phyloP scores from a whole-genome alignment of 169 alveolate species.

The Plasmodium cynomolgi region DNA sequence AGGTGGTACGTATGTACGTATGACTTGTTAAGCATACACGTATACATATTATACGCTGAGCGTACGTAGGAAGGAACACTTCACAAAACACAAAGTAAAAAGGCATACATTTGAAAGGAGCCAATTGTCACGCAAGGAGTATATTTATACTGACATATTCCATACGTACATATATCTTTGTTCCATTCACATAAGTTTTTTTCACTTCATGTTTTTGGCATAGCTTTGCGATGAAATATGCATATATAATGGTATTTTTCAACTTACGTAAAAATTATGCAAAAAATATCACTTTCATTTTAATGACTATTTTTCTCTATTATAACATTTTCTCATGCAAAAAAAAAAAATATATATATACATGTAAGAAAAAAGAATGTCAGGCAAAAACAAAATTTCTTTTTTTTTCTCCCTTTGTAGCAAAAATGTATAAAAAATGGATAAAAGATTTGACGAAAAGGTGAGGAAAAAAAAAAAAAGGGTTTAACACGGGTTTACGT shows the following conservation, averaged over 20 bases:
- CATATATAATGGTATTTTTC: neutral
- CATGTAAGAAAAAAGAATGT: neutral
- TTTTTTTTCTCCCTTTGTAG: neutral
- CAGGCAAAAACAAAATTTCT: neutral
- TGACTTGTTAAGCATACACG: neutral
- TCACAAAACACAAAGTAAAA: neutral
- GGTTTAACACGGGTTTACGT: neutral
- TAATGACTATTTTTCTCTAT: neutral
- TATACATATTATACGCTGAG: neutral
- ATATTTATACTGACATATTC: neutral
- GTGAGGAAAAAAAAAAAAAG: neutral
- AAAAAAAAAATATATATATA: neutral
- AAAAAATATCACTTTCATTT: neutral
- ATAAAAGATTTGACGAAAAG: neutral
- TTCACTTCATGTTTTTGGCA: neutral
- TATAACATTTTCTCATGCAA: neutral
- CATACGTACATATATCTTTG: neutral
- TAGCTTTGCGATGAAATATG: neutral
- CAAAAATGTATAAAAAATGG: neutral
- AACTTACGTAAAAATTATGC: neutral
- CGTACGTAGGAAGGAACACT: neutral
- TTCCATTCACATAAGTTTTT: neutral
- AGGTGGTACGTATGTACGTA: neutral
- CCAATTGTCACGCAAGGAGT: neutral
- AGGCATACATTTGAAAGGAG: neutral